Evolutionary conservation across 345 rosid species (phyloP), one percentile per base, ranked within the genome.

Genomic region (Populus simonii): DNA sequence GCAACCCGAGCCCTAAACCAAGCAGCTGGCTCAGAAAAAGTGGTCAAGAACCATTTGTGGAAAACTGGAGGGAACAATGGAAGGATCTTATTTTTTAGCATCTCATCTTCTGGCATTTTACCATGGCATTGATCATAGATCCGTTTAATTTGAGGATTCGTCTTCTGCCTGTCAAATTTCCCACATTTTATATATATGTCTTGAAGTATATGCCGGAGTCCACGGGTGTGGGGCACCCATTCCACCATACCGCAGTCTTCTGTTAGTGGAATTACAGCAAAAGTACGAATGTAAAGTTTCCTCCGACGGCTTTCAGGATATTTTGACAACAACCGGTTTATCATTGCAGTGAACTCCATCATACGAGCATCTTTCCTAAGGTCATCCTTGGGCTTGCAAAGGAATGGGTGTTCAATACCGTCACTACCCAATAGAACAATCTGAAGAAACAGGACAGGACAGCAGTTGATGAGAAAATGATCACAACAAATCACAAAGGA

Each of bases 201-300:
- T 78, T 95, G 99, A 78, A 95, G 87, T 78, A 95, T 95, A 84
- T 93, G 96, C 76, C 98, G 91, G 63, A 95, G 92, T 71, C 97
- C 99, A 65, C 98, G 92, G 71, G 98, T 95, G 74, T 95, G 92
- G 53, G 99, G 93, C 72, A 95, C 99, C 99, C 99, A 95, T 86
- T 95, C 98, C 69, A 93, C 96, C 98, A 95, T 90, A 78, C 99
- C 99, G 84, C 99, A 95, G 77, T 95, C 99, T 80, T 95, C 99
- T 65, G 99, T 95, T 41, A 93, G 88, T 82, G 98, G 99, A 85
- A 94, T 88, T 78, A 95, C 99, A 66, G 99, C 96, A 84, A 95
- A 95, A 12, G 98, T 93, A 75, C 97, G 93, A 75, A 95, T 88
- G 78, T 95, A 95, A 63, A 95, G 92, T 87, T 93, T 93, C 87